Evolutionary conservation across 495 filamentous ascomycete genomes (phyloP), one percentile per base, ranked within the genome.

Genomic region (Aspergillus indologenus): DNA sequence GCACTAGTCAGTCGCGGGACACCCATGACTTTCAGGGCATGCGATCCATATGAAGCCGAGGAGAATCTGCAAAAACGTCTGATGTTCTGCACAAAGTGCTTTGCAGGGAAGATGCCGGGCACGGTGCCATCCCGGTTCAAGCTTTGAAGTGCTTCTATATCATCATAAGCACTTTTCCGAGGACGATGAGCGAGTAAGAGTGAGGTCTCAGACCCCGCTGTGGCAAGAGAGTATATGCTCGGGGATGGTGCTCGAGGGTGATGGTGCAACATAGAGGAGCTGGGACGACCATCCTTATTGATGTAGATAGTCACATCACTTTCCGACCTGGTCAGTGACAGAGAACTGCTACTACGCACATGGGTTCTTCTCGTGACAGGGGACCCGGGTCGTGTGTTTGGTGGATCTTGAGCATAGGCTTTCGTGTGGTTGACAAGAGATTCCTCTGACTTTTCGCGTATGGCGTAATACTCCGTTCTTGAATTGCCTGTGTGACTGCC

Each of bases 41-140:
- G 84, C 3, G 86, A 80, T 0, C 89, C 89, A 58, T 92, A 92
- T 0, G 87, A 85, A 0, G 89, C 89, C 14, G 88, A 90, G 0
- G 89, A 83, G 67, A 90, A 92, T 0, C 88, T 86, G 71, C 87
- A 87, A 64, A 89, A 92, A 34, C 89, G 82, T 18, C 85, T 78
- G 17, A 91, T 83, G 64, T 91, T 92, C 43, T 82, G 81, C 1
- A 89, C 75, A 45, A 92, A 79, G 62, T 89, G 87, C 48, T 80
- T 75, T 17, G 79, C 66, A 1, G 89, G 89, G 56, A 90, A 91
- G 26, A 88, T 82, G 0, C 85, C 83, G 2, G 84, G 79, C 12
- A 87, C 73, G 45, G 74, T 68, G 0, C 86, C 87, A 17, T 79
- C 81, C 7, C 77, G 76, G 24, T 82, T 77, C 5, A 89, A 77